Conservation (phyloP, 1,284 basidiomycete species). For the Irpex sp. region DNA sequence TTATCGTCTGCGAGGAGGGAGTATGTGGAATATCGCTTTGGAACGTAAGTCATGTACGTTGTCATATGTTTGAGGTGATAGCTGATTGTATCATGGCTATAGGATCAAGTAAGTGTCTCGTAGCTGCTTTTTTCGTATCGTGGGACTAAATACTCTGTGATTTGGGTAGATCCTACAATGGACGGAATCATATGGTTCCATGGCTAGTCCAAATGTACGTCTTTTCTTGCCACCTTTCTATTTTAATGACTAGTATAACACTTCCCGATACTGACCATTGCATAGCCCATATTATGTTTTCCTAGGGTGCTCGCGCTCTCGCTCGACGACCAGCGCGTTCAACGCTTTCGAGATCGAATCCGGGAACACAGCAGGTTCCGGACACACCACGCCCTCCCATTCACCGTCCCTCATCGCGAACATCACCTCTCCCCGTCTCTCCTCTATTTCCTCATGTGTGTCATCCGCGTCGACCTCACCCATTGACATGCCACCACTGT, state of each 20-base stretch:
- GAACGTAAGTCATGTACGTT: conserved; percentile 37
- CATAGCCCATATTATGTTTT: conserved; percentile 67
- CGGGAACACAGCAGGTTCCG: conserved; percentile 56
- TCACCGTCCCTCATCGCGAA: conserved; percentile 37
- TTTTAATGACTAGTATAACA: conserved; percentile 25
- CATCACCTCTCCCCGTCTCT: conserved; percentile 11
- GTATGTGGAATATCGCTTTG: conserved; percentile 82
- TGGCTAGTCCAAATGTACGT: conserved; percentile 60
- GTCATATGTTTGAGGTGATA: not conserved
- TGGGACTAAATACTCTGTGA: not conserved
- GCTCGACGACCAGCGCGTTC: conserved; percentile 57
- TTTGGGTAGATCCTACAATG: conserved; percentile 60
- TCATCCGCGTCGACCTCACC: conserved; percentile 12
- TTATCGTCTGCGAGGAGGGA: conserved; percentile 67
- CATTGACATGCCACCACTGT: conserved; percentile 33
- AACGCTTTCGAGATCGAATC: conserved; percentile 72
- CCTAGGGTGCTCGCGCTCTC: conserved; percentile 68
- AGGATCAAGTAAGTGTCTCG: conserved; percentile 22
- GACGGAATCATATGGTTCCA: conserved; percentile 71
- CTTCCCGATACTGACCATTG: not conserved
- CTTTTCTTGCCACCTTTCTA: conserved; percentile 20
- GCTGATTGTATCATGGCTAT: not conserved
- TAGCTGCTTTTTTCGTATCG: not conserved
- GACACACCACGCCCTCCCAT: conserved; percentile 10
- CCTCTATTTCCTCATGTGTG: conserved; percentile 20